phyloP scores from a whole-genome alignment of 331 rosid genomes.

The Telfairia occidentalis region DNA sequence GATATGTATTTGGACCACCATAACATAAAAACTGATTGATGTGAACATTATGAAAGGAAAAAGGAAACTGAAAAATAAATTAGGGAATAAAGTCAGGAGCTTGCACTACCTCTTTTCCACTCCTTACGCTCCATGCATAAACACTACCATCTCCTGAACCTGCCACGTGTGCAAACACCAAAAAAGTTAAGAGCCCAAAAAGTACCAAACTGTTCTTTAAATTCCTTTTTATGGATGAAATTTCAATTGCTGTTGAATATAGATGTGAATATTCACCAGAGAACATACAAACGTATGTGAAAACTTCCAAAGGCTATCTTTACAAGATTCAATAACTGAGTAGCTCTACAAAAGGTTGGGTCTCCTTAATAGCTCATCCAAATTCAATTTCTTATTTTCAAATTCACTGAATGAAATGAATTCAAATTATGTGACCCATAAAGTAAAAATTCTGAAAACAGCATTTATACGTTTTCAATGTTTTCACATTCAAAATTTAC shows the following conservation, averaged over 20 bases:
- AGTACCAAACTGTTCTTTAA: background rate
- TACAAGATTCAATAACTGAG: background rate
- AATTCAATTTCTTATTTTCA: no score
- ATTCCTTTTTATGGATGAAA: background rate
- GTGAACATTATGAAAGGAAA: background rate
- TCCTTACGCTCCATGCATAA: slow-evolving; percentile 74
- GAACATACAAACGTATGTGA: background rate
- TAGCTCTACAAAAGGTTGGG: background rate
- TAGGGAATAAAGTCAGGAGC: background rate
- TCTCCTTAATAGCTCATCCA: no score
- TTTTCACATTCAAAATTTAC: no score
- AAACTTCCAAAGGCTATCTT: background rate
- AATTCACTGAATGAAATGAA: no score
- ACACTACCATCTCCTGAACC: slow-evolving; percentile 94
- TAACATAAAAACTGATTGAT: background rate
- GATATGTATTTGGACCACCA: background rate
- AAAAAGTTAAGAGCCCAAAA: background rate
- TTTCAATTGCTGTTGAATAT: background rate
- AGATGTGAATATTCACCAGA: background rate
- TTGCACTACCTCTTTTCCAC: slow-evolving; percentile 72
- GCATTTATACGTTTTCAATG: no score
- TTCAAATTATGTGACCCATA: no score
- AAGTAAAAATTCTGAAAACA: no score
- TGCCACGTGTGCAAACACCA: slow-evolving; percentile 22
- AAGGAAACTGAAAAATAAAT: background rate